Evolutionary conservation across 108 stramenopile species (phyloP).

Genomic region (Nannochloropsis salina): DNA sequence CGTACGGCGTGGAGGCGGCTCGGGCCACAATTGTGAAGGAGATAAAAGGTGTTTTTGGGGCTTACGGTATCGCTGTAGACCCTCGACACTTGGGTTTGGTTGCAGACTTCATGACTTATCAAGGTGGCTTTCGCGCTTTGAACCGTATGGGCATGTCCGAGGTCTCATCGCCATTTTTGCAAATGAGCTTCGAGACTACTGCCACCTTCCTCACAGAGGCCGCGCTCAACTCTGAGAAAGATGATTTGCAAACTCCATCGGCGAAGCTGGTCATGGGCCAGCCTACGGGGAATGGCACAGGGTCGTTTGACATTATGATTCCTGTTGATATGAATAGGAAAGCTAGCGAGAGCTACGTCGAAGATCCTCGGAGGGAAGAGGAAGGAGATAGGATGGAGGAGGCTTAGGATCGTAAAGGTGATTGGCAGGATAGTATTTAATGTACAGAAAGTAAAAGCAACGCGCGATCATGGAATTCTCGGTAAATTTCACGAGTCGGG

Average conservation of each 20-base stretch:
- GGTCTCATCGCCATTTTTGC: constrained; percentile 78
- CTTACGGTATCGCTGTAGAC: constrained; percentile 96
- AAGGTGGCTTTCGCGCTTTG: constrained; percentile 90
- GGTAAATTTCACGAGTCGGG: too few species aligned
- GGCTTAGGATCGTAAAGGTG: not conserved
- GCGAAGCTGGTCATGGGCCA: constrained; percentile 87
- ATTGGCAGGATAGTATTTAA: not conserved
- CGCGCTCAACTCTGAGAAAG: constrained; percentile 64
- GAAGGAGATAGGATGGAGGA: not conserved
- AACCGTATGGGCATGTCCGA: constrained; percentile 91
- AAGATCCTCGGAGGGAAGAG: not conserved
- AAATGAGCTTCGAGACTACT: constrained; percentile 99
- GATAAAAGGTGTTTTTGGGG: constrained; percentile 93
- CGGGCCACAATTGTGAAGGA: constrained; percentile 86
- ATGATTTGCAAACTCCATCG: constrained; percentile 75
- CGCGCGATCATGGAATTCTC: not conserved
- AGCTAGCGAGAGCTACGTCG: not conserved
- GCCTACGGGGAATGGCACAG: constrained; percentile 83
- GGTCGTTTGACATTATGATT: constrained; percentile 65
- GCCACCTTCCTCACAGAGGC: constrained; percentile 87
- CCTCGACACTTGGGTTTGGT: constrained; percentile 91
- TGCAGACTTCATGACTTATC: constrained; percentile 98
- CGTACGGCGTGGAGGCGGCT: constrained; percentile 97
- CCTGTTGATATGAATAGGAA: not conserved
- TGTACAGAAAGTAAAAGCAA: not conserved